Base-by-base conservation (phyloP, 352 stramenopile genomes). In the Phytopythium mirpurense region DNA sequence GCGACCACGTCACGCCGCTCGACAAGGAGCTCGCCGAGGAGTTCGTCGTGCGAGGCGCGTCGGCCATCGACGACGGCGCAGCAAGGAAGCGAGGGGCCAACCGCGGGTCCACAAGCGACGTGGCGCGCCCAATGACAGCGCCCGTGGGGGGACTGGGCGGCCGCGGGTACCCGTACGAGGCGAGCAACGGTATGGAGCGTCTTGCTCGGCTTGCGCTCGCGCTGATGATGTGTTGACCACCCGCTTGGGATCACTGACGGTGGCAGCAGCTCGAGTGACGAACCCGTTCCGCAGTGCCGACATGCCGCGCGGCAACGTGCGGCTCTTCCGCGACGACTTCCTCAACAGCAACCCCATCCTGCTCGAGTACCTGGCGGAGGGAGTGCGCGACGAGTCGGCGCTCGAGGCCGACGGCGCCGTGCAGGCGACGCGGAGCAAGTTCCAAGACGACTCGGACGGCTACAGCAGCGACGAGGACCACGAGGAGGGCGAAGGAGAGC, bases 291-390 rank as follows among this genome's bases (percentile, higher is more conserved):
- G 51, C 6, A 85, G 66, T 48, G 67, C 63, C 7, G 63, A 79
- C 40, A 90, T 90, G 80, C 77, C 77, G 4, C 75, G 71, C 21
- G 83, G 83, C 35, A 86, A 88, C 32, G 83, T 91, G 18, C 83
- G 82, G 9, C 65, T 93, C 37, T 93, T 93, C 49, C 83, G 80
- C 16, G 83, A 93, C 56, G 80, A 93, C 37, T 93, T 89, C 35
- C 60, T 93, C 46, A 93, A 93, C 54, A 93, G 86, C 56, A 72
- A 90, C 46, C 68, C 83, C 1, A 93, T 93, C 44, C 37, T 93
- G 46, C 63, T 93, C 29, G 83, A 91, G 57, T 93, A 93, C 60
- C 67, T 93, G 37, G 78, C 70, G 10, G 62, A 87, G 34, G 70
- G 76, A 34, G 54, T 65, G 31, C 61, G 72, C 0, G 36, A 56